Evolutionary conservation across 805 yeast genomes (phyloP).

Genomic region (Kluyveromyces starmeri): DNA sequence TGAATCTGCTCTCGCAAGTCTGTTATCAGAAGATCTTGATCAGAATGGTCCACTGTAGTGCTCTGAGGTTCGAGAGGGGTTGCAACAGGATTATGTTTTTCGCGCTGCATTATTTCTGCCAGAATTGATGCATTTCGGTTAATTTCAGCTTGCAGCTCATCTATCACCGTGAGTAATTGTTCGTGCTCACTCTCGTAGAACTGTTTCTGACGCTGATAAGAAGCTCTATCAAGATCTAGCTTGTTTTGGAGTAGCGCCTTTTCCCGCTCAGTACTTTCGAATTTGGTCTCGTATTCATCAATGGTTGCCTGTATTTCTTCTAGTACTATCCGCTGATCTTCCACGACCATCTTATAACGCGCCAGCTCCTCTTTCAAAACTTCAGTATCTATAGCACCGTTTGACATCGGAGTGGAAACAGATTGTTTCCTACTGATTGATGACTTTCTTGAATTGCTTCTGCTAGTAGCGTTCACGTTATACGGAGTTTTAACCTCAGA

Average conservation of each 20-base stretch:
- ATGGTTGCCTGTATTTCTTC: conserved; percentile 28
- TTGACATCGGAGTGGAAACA: conserved; percentile 24
- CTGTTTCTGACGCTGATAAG: conserved; percentile 20
- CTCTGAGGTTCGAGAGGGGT: background rate
- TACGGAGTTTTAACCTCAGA: background rate
- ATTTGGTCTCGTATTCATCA: conserved; percentile 25
- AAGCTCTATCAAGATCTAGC: conserved; percentile 19
- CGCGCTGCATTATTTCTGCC: conserved; percentile 15
- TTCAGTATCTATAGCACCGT: conserved; percentile 4
- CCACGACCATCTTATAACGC: conserved; percentile 21
- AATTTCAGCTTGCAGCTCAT: conserved; percentile 26
- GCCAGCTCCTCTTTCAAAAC: conserved; percentile 16
- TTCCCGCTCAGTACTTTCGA: conserved; percentile 26
- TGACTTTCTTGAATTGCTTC: background rate
- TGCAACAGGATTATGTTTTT: conserved; percentile 1
- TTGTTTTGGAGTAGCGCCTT: conserved; percentile 16
- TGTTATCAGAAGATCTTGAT: conserved; percentile 1
- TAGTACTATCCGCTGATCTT: conserved; percentile 25
- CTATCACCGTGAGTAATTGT: conserved; percentile 26
- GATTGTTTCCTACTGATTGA: no score
- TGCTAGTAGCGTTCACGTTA: background rate
- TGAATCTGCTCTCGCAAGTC: conserved; percentile 9
- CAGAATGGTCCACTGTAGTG: background rate
- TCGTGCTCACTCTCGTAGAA: conserved; percentile 25
- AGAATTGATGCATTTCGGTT: conserved; percentile 9